phyloP scores from a whole-genome alignment of 306 rosid species.

The Begonia fuchsioides region DNA sequence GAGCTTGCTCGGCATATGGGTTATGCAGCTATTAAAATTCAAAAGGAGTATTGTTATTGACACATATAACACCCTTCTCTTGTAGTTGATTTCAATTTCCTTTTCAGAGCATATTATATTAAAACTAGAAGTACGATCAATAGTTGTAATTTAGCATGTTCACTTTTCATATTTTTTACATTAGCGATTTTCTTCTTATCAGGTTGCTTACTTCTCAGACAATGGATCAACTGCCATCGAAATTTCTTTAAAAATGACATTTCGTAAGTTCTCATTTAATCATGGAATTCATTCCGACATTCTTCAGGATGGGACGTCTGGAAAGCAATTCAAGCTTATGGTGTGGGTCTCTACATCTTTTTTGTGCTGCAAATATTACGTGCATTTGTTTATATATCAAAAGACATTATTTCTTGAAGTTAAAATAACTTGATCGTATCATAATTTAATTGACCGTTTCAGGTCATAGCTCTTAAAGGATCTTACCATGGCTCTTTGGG shows the following conservation, averaged over 20 bases:
- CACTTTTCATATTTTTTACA: neutral
- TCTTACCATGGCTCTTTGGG: slow-evolving; percentile 98
- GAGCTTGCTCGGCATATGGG: slow-evolving; percentile 96
- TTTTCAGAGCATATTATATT: too few relatives aligned
- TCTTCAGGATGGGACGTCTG: too few relatives aligned
- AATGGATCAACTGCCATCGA: slow-evolving; percentile 56
- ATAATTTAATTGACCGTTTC: slow-evolving; percentile 20
- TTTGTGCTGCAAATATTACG: too few relatives aligned
- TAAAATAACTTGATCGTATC: too few relatives aligned
- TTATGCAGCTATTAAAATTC: slow-evolving; percentile 19
- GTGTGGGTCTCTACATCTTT: too few relatives aligned
- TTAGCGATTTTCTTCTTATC: slow-evolving; percentile 11
- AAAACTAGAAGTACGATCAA: neutral
- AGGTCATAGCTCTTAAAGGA: slow-evolving; percentile 86
- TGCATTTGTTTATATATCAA: too few relatives aligned
- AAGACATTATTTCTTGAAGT: too few relatives aligned
- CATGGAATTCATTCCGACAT: too few relatives aligned
- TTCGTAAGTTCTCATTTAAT: too few relatives aligned
- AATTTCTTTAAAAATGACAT: too few relatives aligned
- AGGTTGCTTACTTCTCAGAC: slow-evolving; percentile 83
- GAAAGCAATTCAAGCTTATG: too few relatives aligned
- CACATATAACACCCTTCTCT: slow-evolving; percentile 1
- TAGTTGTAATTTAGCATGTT: neutral
- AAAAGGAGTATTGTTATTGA: too few relatives aligned
- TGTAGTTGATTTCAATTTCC: neutral